These are phyloP conservation scores for Colletotrichum sp. DNA, from an alignment of 2,329 filamentous ascomycete species.

Conservation along the genomic window DNA sequence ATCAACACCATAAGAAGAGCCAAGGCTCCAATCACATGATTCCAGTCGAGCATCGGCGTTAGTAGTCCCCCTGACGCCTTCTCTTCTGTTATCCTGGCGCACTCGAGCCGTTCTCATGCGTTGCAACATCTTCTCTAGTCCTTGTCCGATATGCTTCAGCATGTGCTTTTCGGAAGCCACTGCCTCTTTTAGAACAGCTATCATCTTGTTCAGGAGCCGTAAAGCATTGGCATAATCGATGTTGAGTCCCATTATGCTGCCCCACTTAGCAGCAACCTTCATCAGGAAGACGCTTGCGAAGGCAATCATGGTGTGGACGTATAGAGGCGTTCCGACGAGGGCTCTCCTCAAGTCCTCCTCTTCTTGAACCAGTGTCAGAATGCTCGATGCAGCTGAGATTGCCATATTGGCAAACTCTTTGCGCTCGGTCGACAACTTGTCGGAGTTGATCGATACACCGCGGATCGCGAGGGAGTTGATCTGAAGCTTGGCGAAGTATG, in stretches of 20 bases:
- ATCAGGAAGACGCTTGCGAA: slow-evolving; percentile 40
- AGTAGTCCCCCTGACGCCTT: rapidly evolving
- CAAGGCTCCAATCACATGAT: neutral
- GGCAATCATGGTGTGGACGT: slow-evolving; percentile 41
- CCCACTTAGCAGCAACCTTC: slow-evolving; percentile 38
- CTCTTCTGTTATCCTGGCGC: rapidly evolving
- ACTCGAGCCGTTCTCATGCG: neutral
- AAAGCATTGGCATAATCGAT: slow-evolving; percentile 35
- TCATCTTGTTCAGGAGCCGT: slow-evolving; percentile 34
- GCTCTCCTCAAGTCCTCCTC: slow-evolving; percentile 35
- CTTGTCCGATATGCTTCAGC: slow-evolving; percentile 38
- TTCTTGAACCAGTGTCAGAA: slow-evolving; percentile 34
- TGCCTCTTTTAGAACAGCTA: slow-evolving; percentile 31
- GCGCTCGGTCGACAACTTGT: slow-evolving; percentile 4
- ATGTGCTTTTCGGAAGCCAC: slow-evolving; percentile 39
- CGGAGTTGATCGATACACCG: neutral
- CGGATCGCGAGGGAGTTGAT: slow-evolving; percentile 29
- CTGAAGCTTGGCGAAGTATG: slow-evolving; percentile 36
- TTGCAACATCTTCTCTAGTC: slow-evolving; percentile 38
- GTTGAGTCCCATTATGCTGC: slow-evolving; percentile 34
- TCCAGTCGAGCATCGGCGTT: neutral
- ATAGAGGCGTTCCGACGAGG: slow-evolving; percentile 37
- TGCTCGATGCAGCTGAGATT: slow-evolving; percentile 36
- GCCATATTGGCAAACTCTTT: slow-evolving; percentile 30
- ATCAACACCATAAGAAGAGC: rapidly evolving